Percentiles rank a stretch among this genome's conserved stretches.
Evolutionary conservation across 2,329 filamentous ascomycete species (phyloP).

Genomic region (Aspergillus floridensis): DNA sequence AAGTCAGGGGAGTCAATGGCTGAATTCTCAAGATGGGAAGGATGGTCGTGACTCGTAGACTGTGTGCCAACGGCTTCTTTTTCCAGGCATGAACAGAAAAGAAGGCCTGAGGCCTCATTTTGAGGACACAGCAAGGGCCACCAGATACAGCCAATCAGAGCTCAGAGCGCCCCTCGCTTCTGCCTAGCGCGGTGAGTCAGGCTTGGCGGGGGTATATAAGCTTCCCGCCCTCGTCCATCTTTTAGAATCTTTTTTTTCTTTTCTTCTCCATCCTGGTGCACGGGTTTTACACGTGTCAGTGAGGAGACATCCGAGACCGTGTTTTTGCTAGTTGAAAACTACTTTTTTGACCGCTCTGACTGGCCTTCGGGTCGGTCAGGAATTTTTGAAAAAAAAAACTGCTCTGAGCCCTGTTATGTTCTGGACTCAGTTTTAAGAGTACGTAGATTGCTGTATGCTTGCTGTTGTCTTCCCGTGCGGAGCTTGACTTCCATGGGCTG

Average conservation of each 20-base stretch:
- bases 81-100: neutral
- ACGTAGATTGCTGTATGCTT: slow-evolving; percentile 4
- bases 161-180: slow-evolving; percentile 22
- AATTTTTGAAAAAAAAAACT: slow-evolving; percentile 67
- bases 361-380: slow-evolving; percentile 68
- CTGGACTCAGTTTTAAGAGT: slow-evolving; percentile 18
- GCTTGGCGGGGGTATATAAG: slow-evolving; percentile 27
- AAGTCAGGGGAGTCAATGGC: no score
- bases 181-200: slow-evolving; percentile 22
- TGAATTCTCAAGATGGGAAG: no score
- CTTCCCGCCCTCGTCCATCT: neutral
- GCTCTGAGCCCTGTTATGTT: slow-evolving; percentile 23
- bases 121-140: neutral
- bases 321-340: slow-evolving; percentile 93
- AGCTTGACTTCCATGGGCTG: neutral
- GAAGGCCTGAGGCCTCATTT: neutral
- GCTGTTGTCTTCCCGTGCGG: neutral
- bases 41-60: no score
- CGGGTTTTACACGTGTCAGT: slow-evolving; percentile 79
- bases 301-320: slow-evolving; percentile 83
- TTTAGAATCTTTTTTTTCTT: slow-evolving; percentile 34
- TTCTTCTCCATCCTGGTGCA: slow-evolving; percentile 47
- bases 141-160: slow-evolving; percentile 8
- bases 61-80: neutral
- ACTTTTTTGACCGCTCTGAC: slow-evolving; percentile 72